phyloP scores from a whole-genome alignment of 805 yeast species.

The Debaryomyces hansenii region DNA sequence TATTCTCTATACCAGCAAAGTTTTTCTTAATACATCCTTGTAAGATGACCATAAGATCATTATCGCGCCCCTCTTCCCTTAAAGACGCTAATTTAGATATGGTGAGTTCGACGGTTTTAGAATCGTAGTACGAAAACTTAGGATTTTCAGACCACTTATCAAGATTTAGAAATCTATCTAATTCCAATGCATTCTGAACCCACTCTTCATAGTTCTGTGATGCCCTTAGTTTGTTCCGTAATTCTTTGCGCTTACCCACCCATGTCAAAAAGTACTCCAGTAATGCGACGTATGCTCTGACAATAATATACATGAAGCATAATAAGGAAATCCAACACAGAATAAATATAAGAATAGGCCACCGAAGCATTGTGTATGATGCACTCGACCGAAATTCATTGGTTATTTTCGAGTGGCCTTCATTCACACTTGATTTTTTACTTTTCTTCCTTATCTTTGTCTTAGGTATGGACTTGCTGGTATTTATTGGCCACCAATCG shows the following conservation, averaged over 20 bases:
- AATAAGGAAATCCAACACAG: conserved; percentile 55
- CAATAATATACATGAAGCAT: conserved; percentile 47
- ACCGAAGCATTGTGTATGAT: conserved; percentile 49
- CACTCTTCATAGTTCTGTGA: conserved; percentile 61
- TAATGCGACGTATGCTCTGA: conserved; percentile 61
- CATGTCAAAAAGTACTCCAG: conserved; percentile 62
- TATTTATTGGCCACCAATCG: conserved; percentile 24
- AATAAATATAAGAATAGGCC: conserved; percentile 61
- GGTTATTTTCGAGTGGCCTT: conserved; percentile 13
- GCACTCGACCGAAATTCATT: conserved; percentile 40
- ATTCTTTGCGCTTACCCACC: conserved; percentile 53
- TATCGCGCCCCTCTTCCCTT: conserved; percentile 32
- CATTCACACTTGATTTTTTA: conserved; percentile 2
- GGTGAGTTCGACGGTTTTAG: conserved; percentile 53
- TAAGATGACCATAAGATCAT: conserved; percentile 53
- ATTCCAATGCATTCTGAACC: conserved; percentile 53
- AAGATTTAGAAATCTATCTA: conserved; percentile 60
- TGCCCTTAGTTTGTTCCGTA: conserved; percentile 49
- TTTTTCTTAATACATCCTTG: conserved; percentile 70
- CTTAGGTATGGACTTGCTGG: neutral
- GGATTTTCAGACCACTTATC: conserved; percentile 65
- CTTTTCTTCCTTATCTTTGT: neutral
- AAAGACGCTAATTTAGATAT: conserved; percentile 40
- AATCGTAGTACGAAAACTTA: conserved; percentile 66
- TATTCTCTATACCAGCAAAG: conserved; percentile 78